Percentiles rank a stretch among this genome's conserved stretches.
Evolutionary conservation across 2,329 filamentous ascomycete genomes (phyloP).

Genomic region (Cytospora leucostoma): DNA sequence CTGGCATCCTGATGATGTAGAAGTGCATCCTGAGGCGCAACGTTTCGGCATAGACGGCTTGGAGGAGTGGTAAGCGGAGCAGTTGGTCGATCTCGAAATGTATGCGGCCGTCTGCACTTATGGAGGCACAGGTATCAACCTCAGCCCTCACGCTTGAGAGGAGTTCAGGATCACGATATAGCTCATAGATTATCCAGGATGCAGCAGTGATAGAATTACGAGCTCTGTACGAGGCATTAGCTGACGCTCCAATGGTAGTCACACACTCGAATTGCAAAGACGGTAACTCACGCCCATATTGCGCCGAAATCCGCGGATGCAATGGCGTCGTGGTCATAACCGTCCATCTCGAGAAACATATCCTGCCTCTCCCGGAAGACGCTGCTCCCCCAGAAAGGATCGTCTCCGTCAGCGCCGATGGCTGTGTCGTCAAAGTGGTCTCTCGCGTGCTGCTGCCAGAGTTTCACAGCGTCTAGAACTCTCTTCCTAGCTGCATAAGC

Average conservation of each 20-base stretch:
- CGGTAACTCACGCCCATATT: conserved; percentile 34
- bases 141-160: conserved; percentile 30
- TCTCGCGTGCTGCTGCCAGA: conserved; percentile 33
- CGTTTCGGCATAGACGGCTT: conserved; percentile 36
- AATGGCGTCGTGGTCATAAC: conserved; percentile 32
- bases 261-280: background rate
- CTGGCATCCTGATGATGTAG: conserved; percentile 35
- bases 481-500: conserved; percentile 32
- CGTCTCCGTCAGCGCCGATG: conserved; percentile 30
- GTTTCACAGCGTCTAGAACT: conserved; percentile 30
- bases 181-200: conserved; percentile 33
- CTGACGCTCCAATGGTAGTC: background rate
- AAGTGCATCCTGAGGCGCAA: conserved; percentile 36
- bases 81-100: conserved; percentile 20
- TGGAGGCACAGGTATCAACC: conserved; percentile 29
- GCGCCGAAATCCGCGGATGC: conserved; percentile 33
- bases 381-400: conserved; percentile 34
- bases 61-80: conserved; percentile 32
- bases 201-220: conserved; percentile 31
- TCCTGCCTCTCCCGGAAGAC: conserved; percentile 33
- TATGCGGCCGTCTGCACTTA: background rate
- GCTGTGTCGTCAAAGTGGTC: conserved; percentile 29
- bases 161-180: conserved; percentile 33
- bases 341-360: conserved; percentile 34
- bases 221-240: conserved; percentile 29